phyloP scores from a whole-genome alignment of 352 stramenopile genomes.

The Globisporangium ultimum region DNA sequence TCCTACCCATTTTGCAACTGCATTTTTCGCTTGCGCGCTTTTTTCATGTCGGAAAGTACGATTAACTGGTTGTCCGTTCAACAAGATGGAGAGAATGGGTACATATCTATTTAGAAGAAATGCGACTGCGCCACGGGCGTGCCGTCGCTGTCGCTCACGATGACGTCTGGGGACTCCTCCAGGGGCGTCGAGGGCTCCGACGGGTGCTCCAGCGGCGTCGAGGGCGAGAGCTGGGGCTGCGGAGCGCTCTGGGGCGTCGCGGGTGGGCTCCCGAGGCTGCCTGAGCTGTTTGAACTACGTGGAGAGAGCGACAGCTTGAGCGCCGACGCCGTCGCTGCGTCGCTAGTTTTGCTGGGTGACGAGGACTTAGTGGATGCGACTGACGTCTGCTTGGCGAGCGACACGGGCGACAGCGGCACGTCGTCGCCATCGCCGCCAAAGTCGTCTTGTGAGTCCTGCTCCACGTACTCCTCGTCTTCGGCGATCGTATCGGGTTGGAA shows the following conservation, averaged over 20 bases:
- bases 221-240: conserved; percentile 8
- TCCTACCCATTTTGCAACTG: too few species aligned
- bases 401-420: conserved; percentile 32
- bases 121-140: conserved; percentile 26
- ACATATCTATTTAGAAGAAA: conserved; percentile 24
- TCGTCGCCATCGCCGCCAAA: conserved; percentile 22
- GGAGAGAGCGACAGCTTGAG: conserved; percentile 35
- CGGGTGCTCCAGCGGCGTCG: conserved; percentile 15
- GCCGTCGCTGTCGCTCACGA: conserved; percentile 5
- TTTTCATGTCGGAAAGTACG: too few species aligned
- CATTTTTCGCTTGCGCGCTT: too few species aligned
- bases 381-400: conserved; percentile 27
- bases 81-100: too few species aligned
- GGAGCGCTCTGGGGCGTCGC: conserved; percentile 23
- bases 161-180: not conserved
- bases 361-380: conserved; percentile 26
- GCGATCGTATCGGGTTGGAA: conserved; percentile 53
- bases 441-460: conserved; percentile 29
- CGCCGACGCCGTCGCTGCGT: conserved; percentile 25
- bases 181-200: conserved; percentile 3
- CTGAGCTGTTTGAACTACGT: conserved; percentile 24
- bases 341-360: conserved; percentile 6
- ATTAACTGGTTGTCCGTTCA: too few species aligned
- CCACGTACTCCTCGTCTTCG: conserved; percentile 57
- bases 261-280: conserved; percentile 28